phyloP scores from a whole-genome alignment of 768 basidiomycete species.

The Amanita rimosa region DNA sequence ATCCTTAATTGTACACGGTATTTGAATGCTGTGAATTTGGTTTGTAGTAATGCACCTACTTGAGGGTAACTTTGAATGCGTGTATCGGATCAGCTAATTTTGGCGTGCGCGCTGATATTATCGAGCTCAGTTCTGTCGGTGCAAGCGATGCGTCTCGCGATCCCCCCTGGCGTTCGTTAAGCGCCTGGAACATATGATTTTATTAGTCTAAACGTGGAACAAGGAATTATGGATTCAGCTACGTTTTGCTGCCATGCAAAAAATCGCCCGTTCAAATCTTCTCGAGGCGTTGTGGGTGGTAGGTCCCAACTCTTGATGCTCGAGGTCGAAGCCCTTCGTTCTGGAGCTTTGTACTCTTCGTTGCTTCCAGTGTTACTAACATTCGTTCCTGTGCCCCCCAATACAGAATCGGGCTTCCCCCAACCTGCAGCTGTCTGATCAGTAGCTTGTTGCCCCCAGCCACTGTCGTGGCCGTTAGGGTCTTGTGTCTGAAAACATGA shows the following conservation, averaged over 20 bases:
- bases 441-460: not conserved
- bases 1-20: slow-evolving; percentile 14
- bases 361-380: not conserved
- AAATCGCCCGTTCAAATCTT: not conserved
- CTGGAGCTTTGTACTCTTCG: not conserved
- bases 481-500: not conserved
- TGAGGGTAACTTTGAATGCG: slow-evolving; percentile 1
- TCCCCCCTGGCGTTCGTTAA: not conserved
- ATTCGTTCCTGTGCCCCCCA: not conserved
- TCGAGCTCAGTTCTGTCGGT: slow-evolving; percentile 5
- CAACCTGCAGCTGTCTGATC: not conserved
- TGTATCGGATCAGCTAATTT: slow-evolving; percentile 6
- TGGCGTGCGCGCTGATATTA: not conserved
- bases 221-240: not conserved
- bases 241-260: not conserved
- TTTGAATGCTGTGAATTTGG: not conserved
- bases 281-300: not conserved
- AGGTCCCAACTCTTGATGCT: not conserved
- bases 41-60: slow-evolving; percentile 7
- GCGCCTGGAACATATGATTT: not conserved
- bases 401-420: not conserved
- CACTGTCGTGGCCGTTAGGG: not conserved
- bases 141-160: not conserved
- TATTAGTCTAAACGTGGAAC: not conserved
- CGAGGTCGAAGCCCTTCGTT: not conserved